phyloP scores from a whole-genome alignment of 139 green algal species.

The Chlamydomonas urium region DNA sequence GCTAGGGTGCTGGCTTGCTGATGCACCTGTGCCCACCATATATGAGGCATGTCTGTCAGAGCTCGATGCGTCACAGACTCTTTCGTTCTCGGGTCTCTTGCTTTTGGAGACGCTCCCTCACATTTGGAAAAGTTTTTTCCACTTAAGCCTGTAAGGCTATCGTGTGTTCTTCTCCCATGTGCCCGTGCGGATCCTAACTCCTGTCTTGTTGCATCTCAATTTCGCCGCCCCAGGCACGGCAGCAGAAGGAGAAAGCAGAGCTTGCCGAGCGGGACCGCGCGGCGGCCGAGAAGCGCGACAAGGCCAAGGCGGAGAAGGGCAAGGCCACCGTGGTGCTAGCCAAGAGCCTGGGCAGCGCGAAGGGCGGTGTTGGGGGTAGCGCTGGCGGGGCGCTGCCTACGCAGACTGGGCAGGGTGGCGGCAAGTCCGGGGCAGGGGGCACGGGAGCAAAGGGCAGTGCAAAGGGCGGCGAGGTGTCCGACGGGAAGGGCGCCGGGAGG shows the following conservation, averaged over 20 bases:
- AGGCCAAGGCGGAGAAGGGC: constrained; percentile 20
- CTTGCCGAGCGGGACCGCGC: constrained; percentile 40
- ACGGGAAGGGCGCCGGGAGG: too few relatives aligned
- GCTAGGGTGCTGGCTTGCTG: not conserved
- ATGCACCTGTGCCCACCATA: not conserved
- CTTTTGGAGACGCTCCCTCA: too few relatives aligned
- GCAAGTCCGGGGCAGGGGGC: not conserved
- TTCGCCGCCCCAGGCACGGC: constrained; percentile 31
- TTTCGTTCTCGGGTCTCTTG: not conserved
- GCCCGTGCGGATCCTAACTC: not conserved
- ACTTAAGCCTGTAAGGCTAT: too few relatives aligned
- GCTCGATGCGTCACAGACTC: not conserved
- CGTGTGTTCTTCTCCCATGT: too few relatives aligned
- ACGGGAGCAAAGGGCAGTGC: too few relatives aligned
- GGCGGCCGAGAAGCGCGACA: constrained; percentile 37
- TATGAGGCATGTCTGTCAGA: not conserved
- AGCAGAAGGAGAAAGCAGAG: constrained; percentile 36
- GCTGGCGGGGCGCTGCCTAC: not conserved
- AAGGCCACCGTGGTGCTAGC: not conserved
- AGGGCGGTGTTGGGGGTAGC: not conserved
- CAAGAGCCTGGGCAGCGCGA: not conserved
- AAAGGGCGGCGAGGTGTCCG: too few relatives aligned
- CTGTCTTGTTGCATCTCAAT: not conserved
- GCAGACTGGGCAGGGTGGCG: not conserved
- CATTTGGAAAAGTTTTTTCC: not conserved